Evolutionary conservation across 257 asterid genomes (phyloP).

Genomic region (Nicotiana otophora): DNA sequence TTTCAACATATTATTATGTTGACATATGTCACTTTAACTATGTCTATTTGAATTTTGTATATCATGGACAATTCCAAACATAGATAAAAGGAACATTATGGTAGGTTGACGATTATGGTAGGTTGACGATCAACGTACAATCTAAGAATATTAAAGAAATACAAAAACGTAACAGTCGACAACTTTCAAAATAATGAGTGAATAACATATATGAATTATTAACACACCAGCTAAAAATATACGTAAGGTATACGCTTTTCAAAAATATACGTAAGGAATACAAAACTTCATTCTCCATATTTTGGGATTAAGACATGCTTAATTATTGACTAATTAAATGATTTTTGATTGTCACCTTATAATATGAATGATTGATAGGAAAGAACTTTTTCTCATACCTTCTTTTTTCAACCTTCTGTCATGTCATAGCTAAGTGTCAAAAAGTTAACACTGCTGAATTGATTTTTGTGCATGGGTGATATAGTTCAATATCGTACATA

Average conservation of each 20-base stretch:
- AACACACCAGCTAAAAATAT: too few species aligned
- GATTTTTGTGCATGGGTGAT: background rate
- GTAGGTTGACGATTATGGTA: background rate
- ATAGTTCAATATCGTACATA: background rate
- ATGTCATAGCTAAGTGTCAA: background rate
- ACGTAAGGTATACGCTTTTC: too few species aligned
- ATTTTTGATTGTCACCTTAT: background rate
- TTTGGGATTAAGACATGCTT: background rate
- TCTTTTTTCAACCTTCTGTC: background rate
- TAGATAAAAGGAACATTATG: background rate
- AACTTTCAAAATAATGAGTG: too few species aligned
- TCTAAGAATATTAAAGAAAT: too few species aligned
- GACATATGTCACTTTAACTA: background rate
- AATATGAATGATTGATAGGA: background rate
- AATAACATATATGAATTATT: too few species aligned
- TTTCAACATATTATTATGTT: background rate
- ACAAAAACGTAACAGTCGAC: too few species aligned
- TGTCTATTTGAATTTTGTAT: background rate
- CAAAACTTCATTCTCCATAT: background rate
- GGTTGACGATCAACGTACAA: background rate
- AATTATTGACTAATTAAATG: background rate
- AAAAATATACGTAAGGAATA: too few species aligned
- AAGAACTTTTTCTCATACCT: background rate
- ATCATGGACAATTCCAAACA: background rate
- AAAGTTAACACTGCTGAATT: background rate